Conservation (phyloP, 2,329 filamentous ascomycete species). For the Curvularia sp. region DNA sequence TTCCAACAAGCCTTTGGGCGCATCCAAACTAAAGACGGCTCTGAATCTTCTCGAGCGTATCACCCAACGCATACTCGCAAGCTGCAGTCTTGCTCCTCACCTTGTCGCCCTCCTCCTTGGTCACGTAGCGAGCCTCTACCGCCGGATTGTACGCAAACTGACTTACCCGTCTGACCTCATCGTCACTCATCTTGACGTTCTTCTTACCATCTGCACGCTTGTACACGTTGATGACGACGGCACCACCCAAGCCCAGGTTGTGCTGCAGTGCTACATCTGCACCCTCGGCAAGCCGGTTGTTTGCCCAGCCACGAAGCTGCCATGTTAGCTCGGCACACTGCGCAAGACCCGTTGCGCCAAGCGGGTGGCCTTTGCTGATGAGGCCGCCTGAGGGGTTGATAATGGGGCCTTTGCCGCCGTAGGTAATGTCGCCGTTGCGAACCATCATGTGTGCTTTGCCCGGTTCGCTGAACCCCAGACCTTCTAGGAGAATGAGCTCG, state of each 20-base stretch:
- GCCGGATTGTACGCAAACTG: slow-evolving; percentile 89
- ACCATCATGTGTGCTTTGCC: slow-evolving; percentile 94
- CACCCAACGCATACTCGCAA: slow-evolving; percentile 76
- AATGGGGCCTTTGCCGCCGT: slow-evolving; percentile 74
- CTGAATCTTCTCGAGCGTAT: slow-evolving; percentile 74
- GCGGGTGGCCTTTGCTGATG: slow-evolving; percentile 92
- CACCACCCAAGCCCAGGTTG: slow-evolving; percentile 89
- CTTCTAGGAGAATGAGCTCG: slow-evolving; percentile 87
- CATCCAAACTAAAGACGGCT: slow-evolving; percentile 63
- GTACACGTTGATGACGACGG: slow-evolving; percentile 88
- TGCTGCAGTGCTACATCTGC: slow-evolving; percentile 83
- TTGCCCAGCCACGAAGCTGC: slow-evolving; percentile 95
- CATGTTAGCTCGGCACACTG: slow-evolving; percentile 94
- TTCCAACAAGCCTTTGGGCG: no score
- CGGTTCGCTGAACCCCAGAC: slow-evolving; percentile 74
- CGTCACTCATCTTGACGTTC: slow-evolving; percentile 67
- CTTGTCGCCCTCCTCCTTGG: slow-evolving; percentile 72
- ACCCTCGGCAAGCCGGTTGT: slow-evolving; percentile 75
- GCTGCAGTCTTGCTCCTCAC: slow-evolving; percentile 72
- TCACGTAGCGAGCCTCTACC: slow-evolving; percentile 86
- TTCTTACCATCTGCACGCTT: slow-evolving; percentile 77
- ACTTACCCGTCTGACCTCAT: slow-evolving; percentile 69
- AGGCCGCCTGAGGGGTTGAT: slow-evolving; percentile 93
- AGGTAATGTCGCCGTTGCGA: slow-evolving; percentile 84
- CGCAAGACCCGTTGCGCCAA: slow-evolving; percentile 89